Percentiles rank a stretch among this genome's conserved stretches.
Evolutionary conservation across 768 basidiomycete species (phyloP).

Genomic region (Leucosporidium creatinivorum): DNA sequence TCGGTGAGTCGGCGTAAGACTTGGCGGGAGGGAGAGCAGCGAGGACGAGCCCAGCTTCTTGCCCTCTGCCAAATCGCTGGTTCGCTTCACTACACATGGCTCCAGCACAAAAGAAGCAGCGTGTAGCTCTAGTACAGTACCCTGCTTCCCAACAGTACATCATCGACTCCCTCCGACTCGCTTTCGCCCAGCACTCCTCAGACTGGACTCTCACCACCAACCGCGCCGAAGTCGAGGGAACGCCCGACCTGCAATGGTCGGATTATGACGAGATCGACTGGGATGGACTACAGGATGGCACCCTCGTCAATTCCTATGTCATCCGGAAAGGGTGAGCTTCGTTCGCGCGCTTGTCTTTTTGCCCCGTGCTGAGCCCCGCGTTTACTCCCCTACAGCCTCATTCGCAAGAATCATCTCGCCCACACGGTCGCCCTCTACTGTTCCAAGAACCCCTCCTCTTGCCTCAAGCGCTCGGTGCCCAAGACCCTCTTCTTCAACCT

Average conservation of each 20-base stretch:
- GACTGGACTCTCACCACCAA: background rate
- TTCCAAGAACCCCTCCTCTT: conserved; percentile 59
- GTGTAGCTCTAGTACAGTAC: conserved; percentile 14
- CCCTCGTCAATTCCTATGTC: conserved; percentile 20
- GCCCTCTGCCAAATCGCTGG: too few relatives aligned
- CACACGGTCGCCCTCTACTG: conserved; percentile 63
- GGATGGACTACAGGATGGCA: conserved; percentile 14
- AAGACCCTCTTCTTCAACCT: conserved; percentile 77
- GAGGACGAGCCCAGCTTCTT: too few relatives aligned
- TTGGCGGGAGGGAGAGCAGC: too few relatives aligned
- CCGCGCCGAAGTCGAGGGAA: background rate
- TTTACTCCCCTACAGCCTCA: conserved; percentile 48
- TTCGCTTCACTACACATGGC: too few relatives aligned
- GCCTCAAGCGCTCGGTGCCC: conserved; percentile 55
- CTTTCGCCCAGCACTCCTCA: conserved; percentile 10
- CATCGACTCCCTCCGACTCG: conserved; percentile 7
- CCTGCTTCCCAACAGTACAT: conserved; percentile 16
- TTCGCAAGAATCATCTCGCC: conserved; percentile 87
- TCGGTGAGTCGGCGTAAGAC: background rate
- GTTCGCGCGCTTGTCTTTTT: background rate
- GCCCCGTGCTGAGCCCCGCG: too few relatives aligned
- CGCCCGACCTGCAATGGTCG: conserved; percentile 19
- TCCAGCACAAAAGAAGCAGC: background rate
- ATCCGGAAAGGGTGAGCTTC: conserved; percentile 26
- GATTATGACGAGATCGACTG: conserved; percentile 32